phyloP scores from a whole-genome alignment of 1,139 yeast genomes.

The Yarrowia galli region DNA sequence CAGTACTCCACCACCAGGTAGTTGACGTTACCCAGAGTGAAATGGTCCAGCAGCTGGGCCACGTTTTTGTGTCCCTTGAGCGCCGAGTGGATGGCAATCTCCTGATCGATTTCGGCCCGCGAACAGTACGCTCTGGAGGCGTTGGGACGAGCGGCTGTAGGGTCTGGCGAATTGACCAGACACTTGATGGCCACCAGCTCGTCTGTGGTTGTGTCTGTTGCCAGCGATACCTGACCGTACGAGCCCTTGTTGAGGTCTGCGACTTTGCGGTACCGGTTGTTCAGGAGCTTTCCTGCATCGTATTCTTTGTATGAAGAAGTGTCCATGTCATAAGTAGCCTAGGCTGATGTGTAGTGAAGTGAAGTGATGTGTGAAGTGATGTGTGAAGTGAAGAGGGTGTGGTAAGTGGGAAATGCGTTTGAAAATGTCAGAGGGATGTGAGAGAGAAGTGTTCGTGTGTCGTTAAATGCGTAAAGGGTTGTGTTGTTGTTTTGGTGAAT shows the following conservation, averaged over 20 bases:
- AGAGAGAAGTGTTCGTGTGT: too few species aligned
- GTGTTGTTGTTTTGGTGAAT: too few species aligned
- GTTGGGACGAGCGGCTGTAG: conserved; percentile 44
- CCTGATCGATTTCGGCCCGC: conserved; percentile 71
- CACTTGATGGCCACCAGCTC: conserved; percentile 84
- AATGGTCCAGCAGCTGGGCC: conserved; percentile 73
- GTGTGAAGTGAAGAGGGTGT: too few species aligned
- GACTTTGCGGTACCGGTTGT: conserved; percentile 70
- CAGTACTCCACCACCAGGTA: conserved; percentile 88
- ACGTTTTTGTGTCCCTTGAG: conserved; percentile 66
- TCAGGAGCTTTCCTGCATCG: conserved; percentile 67
- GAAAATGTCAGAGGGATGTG: too few species aligned
- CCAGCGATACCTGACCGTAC: conserved; percentile 88
- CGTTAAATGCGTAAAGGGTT: too few species aligned
- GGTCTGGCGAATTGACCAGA: conserved; percentile 50
- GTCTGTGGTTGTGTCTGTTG: conserved; percentile 67
- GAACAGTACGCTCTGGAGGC: conserved; percentile 40
- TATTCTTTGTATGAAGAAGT: conserved; percentile 56
- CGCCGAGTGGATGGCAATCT: conserved; percentile 73
- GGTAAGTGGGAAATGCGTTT: not conserved
- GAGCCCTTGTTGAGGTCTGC: conserved; percentile 91
- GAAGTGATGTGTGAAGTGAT: too few species aligned
- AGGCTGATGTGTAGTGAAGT: not conserved
- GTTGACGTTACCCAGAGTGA: conserved; percentile 60
- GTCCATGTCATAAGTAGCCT: conserved; percentile 10